These are phyloP conservation scores for Pyrus bretschneideri DNA, from an alignment of 306 rosid genomes.

Conservation along the genomic window DNA sequence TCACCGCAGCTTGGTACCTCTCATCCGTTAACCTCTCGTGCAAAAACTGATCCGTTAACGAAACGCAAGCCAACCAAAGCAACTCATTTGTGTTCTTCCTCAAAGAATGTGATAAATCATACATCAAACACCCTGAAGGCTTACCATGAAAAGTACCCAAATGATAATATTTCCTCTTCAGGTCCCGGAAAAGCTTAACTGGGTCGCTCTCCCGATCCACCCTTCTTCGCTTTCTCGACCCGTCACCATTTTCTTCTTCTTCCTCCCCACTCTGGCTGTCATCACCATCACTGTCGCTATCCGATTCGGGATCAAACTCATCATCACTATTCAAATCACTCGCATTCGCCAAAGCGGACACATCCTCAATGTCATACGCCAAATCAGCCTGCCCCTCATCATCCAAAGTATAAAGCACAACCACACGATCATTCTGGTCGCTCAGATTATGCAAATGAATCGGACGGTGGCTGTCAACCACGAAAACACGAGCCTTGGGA, in stretches of 20 bases:
- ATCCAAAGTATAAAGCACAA: slow-evolving; percentile 65
- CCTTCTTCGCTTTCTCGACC: slow-evolving; percentile 47
- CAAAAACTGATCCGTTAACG: slow-evolving; percentile 84
- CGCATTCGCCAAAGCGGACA: slow-evolving; percentile 67
- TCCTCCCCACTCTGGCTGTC: slow-evolving; percentile 50
- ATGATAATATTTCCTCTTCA: slow-evolving; percentile 60
- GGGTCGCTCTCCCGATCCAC: slow-evolving; percentile 46
- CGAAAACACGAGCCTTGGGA: slow-evolving; percentile 48
- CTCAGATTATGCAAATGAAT: slow-evolving; percentile 80
- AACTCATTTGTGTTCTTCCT: slow-evolving; percentile 84
- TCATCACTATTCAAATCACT: slow-evolving; percentile 46
- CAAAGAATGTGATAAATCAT: slow-evolving; percentile 69
- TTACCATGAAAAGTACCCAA: slow-evolving; percentile 91
- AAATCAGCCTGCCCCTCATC: slow-evolving; percentile 83
- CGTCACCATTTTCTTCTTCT: slow-evolving; percentile 25
- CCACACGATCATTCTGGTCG: slow-evolving; percentile 55
- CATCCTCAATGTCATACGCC: slow-evolving; percentile 57
- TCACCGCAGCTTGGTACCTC: slow-evolving; percentile 82
- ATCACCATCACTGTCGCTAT: slow-evolving; percentile 37
- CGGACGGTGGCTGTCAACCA: slow-evolving; percentile 86
- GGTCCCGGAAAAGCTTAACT: slow-evolving; percentile 44
- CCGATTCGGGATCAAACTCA: slow-evolving; percentile 36
- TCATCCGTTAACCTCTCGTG: slow-evolving; percentile 89
- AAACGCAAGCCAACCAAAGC: slow-evolving; percentile 82
- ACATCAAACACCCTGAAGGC: slow-evolving; percentile 95